Base-by-base conservation (phyloP, 2,329 filamentous ascomycete genomes). In the Beauveria bassiana region DNA sequence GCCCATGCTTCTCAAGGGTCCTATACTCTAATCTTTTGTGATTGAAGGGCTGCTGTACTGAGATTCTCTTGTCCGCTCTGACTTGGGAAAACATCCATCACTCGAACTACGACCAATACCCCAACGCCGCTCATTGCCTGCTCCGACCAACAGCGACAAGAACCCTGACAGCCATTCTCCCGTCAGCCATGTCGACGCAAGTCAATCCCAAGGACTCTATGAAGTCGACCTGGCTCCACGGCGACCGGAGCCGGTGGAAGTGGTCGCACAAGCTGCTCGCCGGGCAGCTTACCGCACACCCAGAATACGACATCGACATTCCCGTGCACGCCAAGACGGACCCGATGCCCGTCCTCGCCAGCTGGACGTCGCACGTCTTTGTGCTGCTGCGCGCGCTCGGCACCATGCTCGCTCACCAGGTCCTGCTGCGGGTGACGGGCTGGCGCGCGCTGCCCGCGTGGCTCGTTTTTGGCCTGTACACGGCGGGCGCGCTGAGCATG, bases 291-390 rank as follows among this genome's bases (percentile, higher is more conserved):
- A 61, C 68, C 20, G 66, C 72, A 20, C 68, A 66, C 8, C 28
- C 60, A 6, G 38, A 61, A 22, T 66, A 71, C 47, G 65, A 74
- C 47, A 8, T 7, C 5, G 64, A 69, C 1, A 65, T 75, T 1
- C 75, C 75, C 0, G 67, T 75, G 4, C 72, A 75, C 64, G 47
- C 66, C 7, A 77, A 77, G 65, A 65, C 66, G 1, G 75, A 77
- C 24, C 70, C 70, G 43, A 68, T 77, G 40, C 75, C 74, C 2
- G 71, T 72, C 55, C 50, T 77, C 9, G 65, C 70, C 0, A 67
- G 74, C 18, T 71, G 65, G 64, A 66, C 70, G 28, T 62, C 67
- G 18, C 73, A 76, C 61, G 64, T 69, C 10, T 77, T 73, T 72
- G 68, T 77, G 3, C 59, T 77, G 1, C 62, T 68, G 16, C 72